Base-by-base conservation (phyloP, 305 asterid species). In the Rubia balearica region DNA sequence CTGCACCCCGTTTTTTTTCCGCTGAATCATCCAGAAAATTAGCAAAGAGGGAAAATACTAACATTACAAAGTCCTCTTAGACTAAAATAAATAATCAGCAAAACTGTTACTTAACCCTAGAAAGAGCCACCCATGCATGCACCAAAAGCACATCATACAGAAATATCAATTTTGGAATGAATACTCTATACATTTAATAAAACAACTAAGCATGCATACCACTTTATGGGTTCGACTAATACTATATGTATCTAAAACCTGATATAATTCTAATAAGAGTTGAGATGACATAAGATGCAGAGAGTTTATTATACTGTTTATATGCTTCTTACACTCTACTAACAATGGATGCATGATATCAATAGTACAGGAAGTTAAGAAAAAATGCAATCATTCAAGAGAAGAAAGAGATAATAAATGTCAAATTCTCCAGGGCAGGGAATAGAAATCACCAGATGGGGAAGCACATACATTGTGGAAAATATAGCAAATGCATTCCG, bases 401-500 rank as follows among this genome's bases (percentile, higher is more conserved):
- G 38, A 51, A 72, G 33, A 12, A 24, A 43, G 51, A 36, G 8
- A 33, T 41, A 40, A 49, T 55, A 49, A 8, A 61, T 16, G 21
- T 43, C 27, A 14, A 68, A 45, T 24, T 12, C 24, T 45, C 14
- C 68, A 49, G 27, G 38, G 22, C 17, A 60, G 41, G 0, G 13
- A 19, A 60, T 45, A 67, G 55, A 56, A 33, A 74, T 14, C 57
- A 61, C 59, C 61, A n/a, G 46, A 67, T 63, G 59, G 65, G 16
- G 45, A 61, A 21, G 61, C 42, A 49, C 93, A 55, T 90, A 95
- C 99, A 75, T 77, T 81, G 81, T 95, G 99, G 82, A 95, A 95
- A 63, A 95, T 90, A 82, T 91, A 95, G 90, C 99, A 95, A 63
- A 92, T 65, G 86, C 99, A 95, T 76, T 95, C 99, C 14, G 99